Base-by-base conservation (phyloP, 495 filamentous ascomycete genomes). In the Xylaria grammica region DNA sequence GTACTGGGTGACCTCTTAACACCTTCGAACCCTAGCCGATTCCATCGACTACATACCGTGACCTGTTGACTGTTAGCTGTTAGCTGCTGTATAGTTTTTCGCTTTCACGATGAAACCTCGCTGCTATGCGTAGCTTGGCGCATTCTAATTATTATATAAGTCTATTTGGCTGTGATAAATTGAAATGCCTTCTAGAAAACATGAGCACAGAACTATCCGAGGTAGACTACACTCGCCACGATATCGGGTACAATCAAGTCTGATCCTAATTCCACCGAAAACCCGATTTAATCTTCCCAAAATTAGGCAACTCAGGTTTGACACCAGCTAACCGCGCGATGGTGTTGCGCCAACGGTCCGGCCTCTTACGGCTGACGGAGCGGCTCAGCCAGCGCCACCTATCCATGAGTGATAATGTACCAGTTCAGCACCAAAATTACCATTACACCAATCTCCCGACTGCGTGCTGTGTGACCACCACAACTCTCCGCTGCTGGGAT, bases 381-480 rank as follows among this genome's bases (percentile, higher is more conserved):
- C 59, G 32, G 46, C 59, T 52, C 20, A 50, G 13, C 17, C n/a
- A 15, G 48, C 32, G 19, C 49, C 36, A 11, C 19, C 36, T 38
- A 9, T 17, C 22, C 17, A 27, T 29, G 4, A 24, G 45, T 24
- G 22, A 50, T 26, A 42, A 42, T 20, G 17, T 42, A 30, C 20
- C 19, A 17, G 38, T 19, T 42, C 15, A 45, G 24, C 59, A 36
- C 48, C 24, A 52, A 22, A 62, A 40, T 2, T 32, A 30, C 59
- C 15, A 52, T 62, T 62, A 62, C 59, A 52, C 59, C 59, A 62
- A 45, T 34, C 36, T 34, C 22, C 36, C 60, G 48, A 38, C 4
- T 45, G 27, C 27, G 49, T 62, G 60, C 19, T 20, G 60, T 53
- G 60, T 40, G 36, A 62, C 60, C 27, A 20, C 36, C 49, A 45